Base-by-base conservation (phyloP, 306 rosid genomes). In the Trifolium dubium region DNA sequence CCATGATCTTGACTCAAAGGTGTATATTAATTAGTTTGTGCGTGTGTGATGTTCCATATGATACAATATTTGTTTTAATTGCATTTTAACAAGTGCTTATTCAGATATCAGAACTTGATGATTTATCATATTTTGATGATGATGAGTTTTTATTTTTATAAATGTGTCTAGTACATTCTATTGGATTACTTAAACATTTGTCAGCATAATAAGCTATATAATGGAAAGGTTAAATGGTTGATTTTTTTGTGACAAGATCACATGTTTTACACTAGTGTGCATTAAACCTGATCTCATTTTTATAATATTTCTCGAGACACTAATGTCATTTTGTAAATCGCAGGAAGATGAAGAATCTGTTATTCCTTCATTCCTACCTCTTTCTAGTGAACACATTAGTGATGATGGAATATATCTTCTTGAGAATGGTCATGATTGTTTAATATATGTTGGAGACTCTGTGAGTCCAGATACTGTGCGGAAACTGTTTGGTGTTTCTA, bases 371-470 rank as follows among this genome's bases (percentile, higher is more conserved):
- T 85, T 91, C 59, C 82, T 90, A 79, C 96, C 96, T 15, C 99
- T 94, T 80, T 84, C 96, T 54, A 92, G 96, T 77, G 99, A 94
- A 77, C 93, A 94, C 29, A 76, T 89, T 68, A 90, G 83, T 68
- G 94, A 92, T 17, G 89, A 81, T 11, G 96, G 96, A 68, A 78
- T 94, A 72, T 94, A 94, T 90, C 98, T 94, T 85, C 93, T 94
- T 13, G 99, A 94, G 83, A 92, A 94, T 23, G 99, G 99, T 64
- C 88, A 84, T 55, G 96, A 94, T 77, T 88, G 99, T 83, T 92
- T 90, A 79, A 81, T 92, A 83, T 92, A 88, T 70, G 43, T 87
- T 72, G 97, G 99, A 65, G 89, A 78, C 80, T 77, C 85, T 35
- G 99, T 79, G 74, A 89, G 71, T 81, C 64, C 85, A 34, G 86